These are phyloP conservation scores for Phytophthora colocasiae DNA, from an alignment of 352 stramenopile genomes.

Conservation along the genomic window DNA sequence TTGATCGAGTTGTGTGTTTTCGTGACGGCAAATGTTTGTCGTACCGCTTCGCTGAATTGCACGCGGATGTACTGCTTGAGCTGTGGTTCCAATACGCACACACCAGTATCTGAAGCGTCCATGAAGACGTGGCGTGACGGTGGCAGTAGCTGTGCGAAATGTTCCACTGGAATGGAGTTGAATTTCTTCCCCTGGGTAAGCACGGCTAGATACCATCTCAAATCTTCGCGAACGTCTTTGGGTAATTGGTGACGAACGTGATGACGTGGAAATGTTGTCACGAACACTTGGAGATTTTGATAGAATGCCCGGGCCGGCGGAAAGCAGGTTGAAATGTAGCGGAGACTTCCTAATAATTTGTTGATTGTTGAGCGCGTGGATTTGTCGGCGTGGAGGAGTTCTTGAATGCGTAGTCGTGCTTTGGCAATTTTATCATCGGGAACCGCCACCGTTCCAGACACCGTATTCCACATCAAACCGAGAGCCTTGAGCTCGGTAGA, in stretches of 20 bases:
- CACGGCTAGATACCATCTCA: slow-evolving; percentile 4
- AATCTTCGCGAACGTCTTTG: slow-evolving; percentile 1
- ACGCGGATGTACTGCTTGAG: slow-evolving; percentile 20
- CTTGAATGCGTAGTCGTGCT: neutral
- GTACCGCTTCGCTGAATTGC: neutral
- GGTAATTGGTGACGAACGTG: neutral
- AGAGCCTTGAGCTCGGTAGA: slow-evolving; percentile 8
- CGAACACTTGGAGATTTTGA: slow-evolving; percentile 15
- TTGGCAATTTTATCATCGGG: slow-evolving; percentile 4
- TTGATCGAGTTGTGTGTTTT: slow-evolving; percentile 18
- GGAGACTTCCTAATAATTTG: slow-evolving; percentile 13
- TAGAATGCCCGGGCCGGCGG: slow-evolving; percentile 12
- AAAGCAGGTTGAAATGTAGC: slow-evolving; percentile 22
- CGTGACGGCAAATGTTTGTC: neutral
- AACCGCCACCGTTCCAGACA: neutral
- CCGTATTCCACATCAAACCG: slow-evolving; percentile 10
- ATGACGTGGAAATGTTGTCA: neutral
- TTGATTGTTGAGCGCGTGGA: neutral
- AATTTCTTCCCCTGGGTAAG: neutral
- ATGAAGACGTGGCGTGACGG: slow-evolving; percentile 4
- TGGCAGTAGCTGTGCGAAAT: neutral
- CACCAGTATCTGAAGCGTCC: slow-evolving; percentile 12
- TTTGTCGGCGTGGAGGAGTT: too few relatives aligned
- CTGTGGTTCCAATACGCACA: slow-evolving; percentile 12
- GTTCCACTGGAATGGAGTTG: slow-evolving; percentile 12